Evolutionary conservation across 805 yeast species (phyloP).

Genomic region (Cyberlindnera nakhonratchasimensis): DNA sequence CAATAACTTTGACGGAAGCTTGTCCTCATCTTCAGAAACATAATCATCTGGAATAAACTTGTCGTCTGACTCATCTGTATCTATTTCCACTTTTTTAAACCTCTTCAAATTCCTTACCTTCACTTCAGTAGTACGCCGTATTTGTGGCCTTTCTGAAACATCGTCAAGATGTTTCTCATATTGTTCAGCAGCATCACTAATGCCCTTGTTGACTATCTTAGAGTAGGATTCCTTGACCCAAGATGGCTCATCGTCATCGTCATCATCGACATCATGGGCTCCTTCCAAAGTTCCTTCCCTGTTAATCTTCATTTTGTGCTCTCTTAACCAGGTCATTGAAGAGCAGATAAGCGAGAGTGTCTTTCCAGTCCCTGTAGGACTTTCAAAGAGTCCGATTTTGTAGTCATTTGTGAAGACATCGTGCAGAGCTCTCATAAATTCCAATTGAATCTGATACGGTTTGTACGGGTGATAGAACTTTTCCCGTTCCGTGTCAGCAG

Average conservation of each 20-base stretch:
- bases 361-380: constrained; percentile 95
- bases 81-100: constrained; percentile 25
- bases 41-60: constrained; percentile 40
- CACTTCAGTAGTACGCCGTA: constrained; percentile 8
- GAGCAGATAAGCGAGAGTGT: constrained; percentile 85
- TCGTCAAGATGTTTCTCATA: constrained; percentile 36
- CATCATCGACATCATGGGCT: constrained; percentile 30
- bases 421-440: constrained; percentile 75
- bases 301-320: constrained; percentile 27
- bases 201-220: constrained; percentile 27
- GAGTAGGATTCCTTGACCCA: constrained; percentile 54
- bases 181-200: constrained; percentile 25
- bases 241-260: constrained; percentile 58
- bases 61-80: constrained; percentile 33
- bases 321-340: constrained; percentile 76
- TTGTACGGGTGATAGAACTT: constrained; percentile 69
- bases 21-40: constrained; percentile 29
- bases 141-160: constrained; percentile 21
- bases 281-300: neutral
- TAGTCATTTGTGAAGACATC: constrained; percentile 49
- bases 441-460: constrained; percentile 77
- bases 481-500: constrained; percentile 11
- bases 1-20: constrained; percentile 11
- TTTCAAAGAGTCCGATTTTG: constrained; percentile 80
- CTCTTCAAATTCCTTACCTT: constrained; percentile 19